Evolutionary conservation across 2,329 filamentous ascomycete genomes (phyloP).

Genomic region (Sordariomycetes sp.): DNA sequence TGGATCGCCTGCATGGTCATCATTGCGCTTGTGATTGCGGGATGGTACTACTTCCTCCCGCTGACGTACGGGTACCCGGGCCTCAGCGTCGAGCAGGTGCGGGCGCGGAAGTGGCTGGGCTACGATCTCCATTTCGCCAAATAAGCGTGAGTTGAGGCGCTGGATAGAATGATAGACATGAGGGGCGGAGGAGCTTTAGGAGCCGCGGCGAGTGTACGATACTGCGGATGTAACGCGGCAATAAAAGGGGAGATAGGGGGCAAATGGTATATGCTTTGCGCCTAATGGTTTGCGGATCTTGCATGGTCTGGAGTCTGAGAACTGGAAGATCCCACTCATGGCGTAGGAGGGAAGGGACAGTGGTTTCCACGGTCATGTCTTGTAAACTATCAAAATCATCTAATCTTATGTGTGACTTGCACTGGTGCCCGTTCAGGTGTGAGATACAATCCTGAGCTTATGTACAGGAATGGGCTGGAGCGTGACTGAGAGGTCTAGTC

Average conservation of each 20-base stretch:
- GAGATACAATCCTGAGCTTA: no score
- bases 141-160: conserved; percentile 37
- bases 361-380: neutral
- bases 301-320: neutral
- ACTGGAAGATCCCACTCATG: neutral
- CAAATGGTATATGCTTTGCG: neutral
- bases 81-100: conserved; percentile 65
- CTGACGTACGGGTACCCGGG: conserved; percentile 93
- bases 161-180: neutral
- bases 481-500: no score
- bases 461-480: no score
- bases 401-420: neutral
- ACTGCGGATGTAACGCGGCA: neutral
- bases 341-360: neutral
- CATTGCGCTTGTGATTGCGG: conserved; percentile 54
- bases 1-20: conserved; percentile 74
- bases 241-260: neutral
- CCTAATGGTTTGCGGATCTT: neutral
- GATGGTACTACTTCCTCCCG: conserved; percentile 90
- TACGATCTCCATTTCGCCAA: conserved; percentile 99
- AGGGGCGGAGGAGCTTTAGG: neutral
- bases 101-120: conserved; percentile 85
- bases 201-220: neutral
- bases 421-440: neutral
- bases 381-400: neutral